Base-by-base conservation (phyloP, 2,329 filamentous ascomycete species). In the Hypoxylon sp. region DNA sequence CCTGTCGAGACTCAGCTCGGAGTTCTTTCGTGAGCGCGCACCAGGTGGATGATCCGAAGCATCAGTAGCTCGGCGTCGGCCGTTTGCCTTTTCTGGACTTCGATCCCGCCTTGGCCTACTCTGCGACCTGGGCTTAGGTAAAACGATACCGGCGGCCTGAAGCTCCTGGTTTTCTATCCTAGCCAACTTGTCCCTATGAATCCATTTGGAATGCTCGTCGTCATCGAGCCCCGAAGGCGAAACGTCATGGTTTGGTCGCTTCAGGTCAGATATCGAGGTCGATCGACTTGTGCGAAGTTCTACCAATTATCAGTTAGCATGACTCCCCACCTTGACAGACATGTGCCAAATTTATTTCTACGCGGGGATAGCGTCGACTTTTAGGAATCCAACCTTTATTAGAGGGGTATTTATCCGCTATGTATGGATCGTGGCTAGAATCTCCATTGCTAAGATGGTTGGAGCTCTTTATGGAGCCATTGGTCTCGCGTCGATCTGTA, bases 131-230 rank as follows among this genome's bases (percentile, higher is more conserved):
- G 79, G 65, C 63, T 77, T 73, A 57, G 84, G 77, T 53, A 87
- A 66, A 40, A 81, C 76, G 62, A 92, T 85, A 20, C 89, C 90
- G 5, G 89, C 89, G 51, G 88, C 89, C 68, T 91, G 87, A 56
- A 94, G 78, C 71, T 94, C 90, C 65, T 86, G 81, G 61, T 78
- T 93, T 72, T 94, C 90, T 61, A 93, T 94, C 66, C 83, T 83
- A 45, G 88, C 89, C 55, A 94, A 74, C 72, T 93, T 93, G 72
- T 94, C 90, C 48, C 90, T 78, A 66, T 94, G 90, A 63, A 94
- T 93, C 90, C 90, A 94, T 69, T 90, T 87, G 21, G 85, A 88
- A 54, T 83, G 78, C 54, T 88, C 85, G 23, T 77, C 73, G 17
- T 76, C 72, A 23, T 77, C 73, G 6, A 60, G 60, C 7, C 65